Evolutionary conservation across 768 basidiomycete species (phyloP).

Genomic region (Gloeophyllum trabeum): DNA sequence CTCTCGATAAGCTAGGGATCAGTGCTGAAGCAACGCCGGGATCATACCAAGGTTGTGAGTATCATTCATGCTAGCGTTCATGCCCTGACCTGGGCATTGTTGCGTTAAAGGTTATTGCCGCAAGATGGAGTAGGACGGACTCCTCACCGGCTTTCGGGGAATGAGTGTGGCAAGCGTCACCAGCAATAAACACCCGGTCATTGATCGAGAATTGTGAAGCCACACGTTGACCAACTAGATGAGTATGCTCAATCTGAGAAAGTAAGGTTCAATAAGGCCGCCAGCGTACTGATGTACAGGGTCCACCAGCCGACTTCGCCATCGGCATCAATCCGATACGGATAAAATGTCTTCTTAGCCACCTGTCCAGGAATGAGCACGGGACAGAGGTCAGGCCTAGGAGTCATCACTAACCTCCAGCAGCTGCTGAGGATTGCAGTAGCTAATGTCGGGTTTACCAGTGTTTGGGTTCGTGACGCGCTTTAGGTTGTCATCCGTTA

Average conservation of each 20-base stretch:
- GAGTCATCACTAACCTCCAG: slow-evolving; percentile 18
- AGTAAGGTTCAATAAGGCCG: not conserved
- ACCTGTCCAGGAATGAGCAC: slow-evolving; percentile 14
- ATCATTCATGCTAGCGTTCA: slow-evolving; percentile 46
- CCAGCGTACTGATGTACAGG: slow-evolving; percentile 30
- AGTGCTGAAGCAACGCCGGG: not conserved
- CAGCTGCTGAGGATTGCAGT: slow-evolving; percentile 25
- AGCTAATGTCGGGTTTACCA: slow-evolving; percentile 28
- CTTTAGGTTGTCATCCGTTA: slow-evolving; percentile 22
- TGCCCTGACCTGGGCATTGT: slow-evolving; percentile 32
- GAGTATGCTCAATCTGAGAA: not conserved
- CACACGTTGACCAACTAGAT: slow-evolving; percentile 45
- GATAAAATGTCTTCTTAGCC: slow-evolving; percentile 27
- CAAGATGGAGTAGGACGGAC: not conserved
- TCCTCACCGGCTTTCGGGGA: slow-evolving; percentile 28
- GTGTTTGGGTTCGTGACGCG: slow-evolving; percentile 21
- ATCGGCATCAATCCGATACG: slow-evolving; percentile 22
- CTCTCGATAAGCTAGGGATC: not conserved
- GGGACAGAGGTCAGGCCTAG: not conserved
- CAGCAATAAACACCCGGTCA: slow-evolving; percentile 44
- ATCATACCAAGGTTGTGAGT: slow-evolving; percentile 35
- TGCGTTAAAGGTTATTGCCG: no score
- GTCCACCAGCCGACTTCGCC: slow-evolving; percentile 35
- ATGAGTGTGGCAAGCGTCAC: slow-evolving; percentile 40
- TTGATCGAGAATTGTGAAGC: slow-evolving; percentile 35